Conservation (phyloP, 176 grass and related monocot species). For the Zoysia japonica region DNA sequence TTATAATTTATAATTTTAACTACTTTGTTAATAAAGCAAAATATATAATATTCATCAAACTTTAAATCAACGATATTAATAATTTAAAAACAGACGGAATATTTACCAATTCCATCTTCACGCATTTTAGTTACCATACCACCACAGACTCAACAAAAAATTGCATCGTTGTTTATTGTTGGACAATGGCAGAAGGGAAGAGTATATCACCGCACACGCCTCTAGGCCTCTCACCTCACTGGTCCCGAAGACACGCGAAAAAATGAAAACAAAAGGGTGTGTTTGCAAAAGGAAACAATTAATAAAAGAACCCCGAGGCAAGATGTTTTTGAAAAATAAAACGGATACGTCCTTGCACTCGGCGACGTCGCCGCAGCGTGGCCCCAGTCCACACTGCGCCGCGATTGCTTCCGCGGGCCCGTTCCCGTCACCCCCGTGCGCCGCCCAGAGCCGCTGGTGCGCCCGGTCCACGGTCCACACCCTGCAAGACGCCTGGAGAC, state of each 20-base stretch:
- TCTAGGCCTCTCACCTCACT: neutral
- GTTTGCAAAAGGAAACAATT: conserved; percentile 18
- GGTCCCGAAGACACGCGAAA: neutral
- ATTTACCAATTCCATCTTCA: no score
- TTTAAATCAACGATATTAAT: no score
- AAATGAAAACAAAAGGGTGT: neutral
- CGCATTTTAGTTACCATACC: no score
- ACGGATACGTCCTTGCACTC: neutral
- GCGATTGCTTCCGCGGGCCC: neutral
- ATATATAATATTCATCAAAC: no score
- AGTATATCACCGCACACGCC: neutral
- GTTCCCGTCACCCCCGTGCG: neutral
- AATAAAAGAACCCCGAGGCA: neutral
- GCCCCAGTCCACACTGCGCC: conserved; percentile 9
- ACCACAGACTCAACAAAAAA: no score
- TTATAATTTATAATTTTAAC: no score
- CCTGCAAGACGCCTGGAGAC: no score
- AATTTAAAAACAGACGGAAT: no score
- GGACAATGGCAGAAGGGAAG: conserved; percentile 36
- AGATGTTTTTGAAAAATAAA: neutral
- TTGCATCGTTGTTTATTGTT: neutral
- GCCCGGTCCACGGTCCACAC: neutral
- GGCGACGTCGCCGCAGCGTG: neutral
- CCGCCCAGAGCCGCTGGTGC: neutral
- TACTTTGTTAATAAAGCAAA: no score